Conservation (phyloP, 2,329 filamentous ascomycete genomes). For the Pestalotiopsis sp. region DNA sequence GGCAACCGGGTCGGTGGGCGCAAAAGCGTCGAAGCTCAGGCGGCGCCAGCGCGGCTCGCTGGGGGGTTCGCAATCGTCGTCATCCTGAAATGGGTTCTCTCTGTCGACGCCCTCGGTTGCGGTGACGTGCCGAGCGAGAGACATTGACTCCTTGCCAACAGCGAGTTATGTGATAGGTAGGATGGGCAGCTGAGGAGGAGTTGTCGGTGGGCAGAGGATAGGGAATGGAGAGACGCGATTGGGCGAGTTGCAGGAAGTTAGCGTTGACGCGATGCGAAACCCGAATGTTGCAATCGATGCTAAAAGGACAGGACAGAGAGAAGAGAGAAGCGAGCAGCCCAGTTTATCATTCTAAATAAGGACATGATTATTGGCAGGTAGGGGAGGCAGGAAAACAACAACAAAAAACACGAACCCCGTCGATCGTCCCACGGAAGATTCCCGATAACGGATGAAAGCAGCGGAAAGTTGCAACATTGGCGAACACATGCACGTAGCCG, state of each 20-base stretch:
- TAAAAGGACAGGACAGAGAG: not conserved
- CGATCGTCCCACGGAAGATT: not conserved
- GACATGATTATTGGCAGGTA: not conserved
- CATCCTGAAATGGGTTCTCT: constrained; percentile 24
- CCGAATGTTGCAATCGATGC: constrained; percentile 9
- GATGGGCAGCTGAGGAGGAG: not conserved
- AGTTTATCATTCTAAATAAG: not conserved
- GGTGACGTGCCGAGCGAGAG: constrained; percentile 43
- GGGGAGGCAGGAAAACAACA: not conserved
- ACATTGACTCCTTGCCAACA: constrained; percentile 30
- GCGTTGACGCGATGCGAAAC: constrained; percentile 11
- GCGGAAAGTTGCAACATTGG: not conserved
- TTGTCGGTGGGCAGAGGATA: not conserved
- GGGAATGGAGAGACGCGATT: not conserved
- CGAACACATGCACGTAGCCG: constrained; percentile 5
- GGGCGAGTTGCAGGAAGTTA: constrained; percentile 3
- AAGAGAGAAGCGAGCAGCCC: not conserved
- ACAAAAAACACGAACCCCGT: not conserved
- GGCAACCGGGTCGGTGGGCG: constrained; percentile 25
- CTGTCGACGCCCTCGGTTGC: constrained; percentile 42
- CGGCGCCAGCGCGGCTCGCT: constrained; percentile 26
- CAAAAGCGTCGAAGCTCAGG: constrained; percentile 29
- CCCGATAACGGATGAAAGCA: not conserved
- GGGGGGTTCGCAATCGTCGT: constrained; percentile 14
- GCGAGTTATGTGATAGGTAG: not conserved